These are phyloP conservation scores for Friedmanniomyces simplex DNA, from an alignment of 495 filamentous ascomycete genomes.

Conservation along the genomic window DNA sequence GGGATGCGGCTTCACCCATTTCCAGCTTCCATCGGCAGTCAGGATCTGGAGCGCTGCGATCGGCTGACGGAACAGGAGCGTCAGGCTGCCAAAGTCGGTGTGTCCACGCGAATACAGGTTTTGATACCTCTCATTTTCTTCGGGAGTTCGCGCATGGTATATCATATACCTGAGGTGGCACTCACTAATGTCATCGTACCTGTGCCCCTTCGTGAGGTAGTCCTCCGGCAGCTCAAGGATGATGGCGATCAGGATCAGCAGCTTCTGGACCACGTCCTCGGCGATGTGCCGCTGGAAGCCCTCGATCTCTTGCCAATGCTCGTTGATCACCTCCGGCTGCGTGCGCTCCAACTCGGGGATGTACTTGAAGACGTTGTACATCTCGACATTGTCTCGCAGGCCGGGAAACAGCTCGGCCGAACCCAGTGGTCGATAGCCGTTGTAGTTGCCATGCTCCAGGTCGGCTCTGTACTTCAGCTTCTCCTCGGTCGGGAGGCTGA, in stretches of 20 bases:
- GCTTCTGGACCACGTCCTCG: slow-evolving; percentile 36
- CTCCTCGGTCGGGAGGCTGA: slow-evolving; percentile 34
- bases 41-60: slow-evolving; percentile 45
- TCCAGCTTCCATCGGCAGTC: slow-evolving; percentile 22
- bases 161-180: slow-evolving; percentile 48
- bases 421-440: slow-evolving; percentile 26
- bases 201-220: slow-evolving; percentile 40
- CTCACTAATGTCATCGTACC: slow-evolving; percentile 37
- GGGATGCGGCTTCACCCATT: slow-evolving; percentile 25
- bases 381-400: slow-evolving; percentile 43
- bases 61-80: slow-evolving; percentile 46
- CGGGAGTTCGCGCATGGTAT: slow-evolving; percentile 36
- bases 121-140: slow-evolving; percentile 36
- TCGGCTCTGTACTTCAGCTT: slow-evolving; percentile 16
- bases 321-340: slow-evolving; percentile 36
- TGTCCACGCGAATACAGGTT: slow-evolving; percentile 41
- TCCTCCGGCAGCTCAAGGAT: slow-evolving; percentile 46
- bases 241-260: slow-evolving; percentile 40
- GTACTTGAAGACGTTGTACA: slow-evolving; percentile 48
- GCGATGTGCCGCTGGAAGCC: slow-evolving; percentile 39
- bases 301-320: slow-evolving; percentile 35
- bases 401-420: slow-evolving; percentile 28
- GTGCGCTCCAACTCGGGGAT: slow-evolving; percentile 34
- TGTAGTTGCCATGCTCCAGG: slow-evolving; percentile 16
- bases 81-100: slow-evolving; percentile 45